A percentile compares a stretch with the other conserved stretches of the same genome.
Conservation (phyloP, 495 filamentous ascomycete species). For the Platismatia glauca region DNA sequence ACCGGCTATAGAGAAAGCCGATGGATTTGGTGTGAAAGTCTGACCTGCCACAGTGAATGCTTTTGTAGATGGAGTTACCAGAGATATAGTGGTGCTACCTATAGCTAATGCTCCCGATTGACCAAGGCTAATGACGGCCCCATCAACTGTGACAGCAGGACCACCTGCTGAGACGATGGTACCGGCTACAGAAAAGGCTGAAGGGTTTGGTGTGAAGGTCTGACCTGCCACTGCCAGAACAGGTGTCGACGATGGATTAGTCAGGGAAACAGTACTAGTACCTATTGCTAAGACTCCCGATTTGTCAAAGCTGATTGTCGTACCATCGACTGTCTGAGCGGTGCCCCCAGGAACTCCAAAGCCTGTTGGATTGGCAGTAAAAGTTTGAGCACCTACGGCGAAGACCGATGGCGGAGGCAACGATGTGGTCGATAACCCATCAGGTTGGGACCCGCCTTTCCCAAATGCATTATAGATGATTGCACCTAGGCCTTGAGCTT, state of each 20-base stretch:
- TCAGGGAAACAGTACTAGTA: not conserved
- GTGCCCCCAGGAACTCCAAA: not conserved
- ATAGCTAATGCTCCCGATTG: too few relatives aligned
- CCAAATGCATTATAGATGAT: constrained; percentile 5
- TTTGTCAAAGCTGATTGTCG: not conserved
- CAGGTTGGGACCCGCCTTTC: not conserved
- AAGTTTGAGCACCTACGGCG: constrained; percentile 5
- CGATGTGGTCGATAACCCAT: not conserved
- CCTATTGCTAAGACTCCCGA: not conserved
- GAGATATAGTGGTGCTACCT: too few relatives aligned
- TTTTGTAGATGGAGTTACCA: too few relatives aligned
- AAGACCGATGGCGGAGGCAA: constrained; percentile 5
- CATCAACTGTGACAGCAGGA: not conserved
- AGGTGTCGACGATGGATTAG: too few relatives aligned
- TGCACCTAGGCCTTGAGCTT: not conserved
- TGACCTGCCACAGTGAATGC: too few relatives aligned
- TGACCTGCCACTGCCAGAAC: not conserved
- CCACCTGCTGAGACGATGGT: not conserved
- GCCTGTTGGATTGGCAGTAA: constrained; percentile 10
- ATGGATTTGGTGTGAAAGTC: too few relatives aligned
- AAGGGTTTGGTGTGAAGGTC: not conserved
- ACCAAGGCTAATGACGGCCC: not conserved
- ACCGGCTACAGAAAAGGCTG: not conserved
- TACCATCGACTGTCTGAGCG: constrained; percentile 2
- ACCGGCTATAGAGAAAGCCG: too few relatives aligned